Evolutionary conservation across 805 yeast species (phyloP).

Genomic region (Cyberlindnera japonica): DNA sequence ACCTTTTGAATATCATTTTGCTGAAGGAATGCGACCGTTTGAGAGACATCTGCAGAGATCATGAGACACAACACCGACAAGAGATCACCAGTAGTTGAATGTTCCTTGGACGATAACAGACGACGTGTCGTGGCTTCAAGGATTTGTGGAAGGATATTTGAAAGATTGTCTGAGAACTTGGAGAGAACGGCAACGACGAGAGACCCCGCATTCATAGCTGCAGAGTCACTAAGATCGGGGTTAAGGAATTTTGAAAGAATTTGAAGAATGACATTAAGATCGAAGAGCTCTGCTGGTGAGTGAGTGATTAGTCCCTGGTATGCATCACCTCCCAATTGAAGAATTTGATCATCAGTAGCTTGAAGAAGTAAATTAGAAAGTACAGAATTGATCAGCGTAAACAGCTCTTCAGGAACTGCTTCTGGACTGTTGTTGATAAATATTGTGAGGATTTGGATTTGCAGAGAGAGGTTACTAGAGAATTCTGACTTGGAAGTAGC

Average conservation of each 20-base stretch:
- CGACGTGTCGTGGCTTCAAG: constrained; percentile 60
- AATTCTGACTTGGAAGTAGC: constrained; percentile 39
- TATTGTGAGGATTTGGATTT: constrained; percentile 51
- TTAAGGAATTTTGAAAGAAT: constrained; percentile 67
- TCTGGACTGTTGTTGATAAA: constrained; percentile 45
- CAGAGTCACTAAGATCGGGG: constrained; percentile 71
- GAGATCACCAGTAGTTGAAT: constrained; percentile 73
- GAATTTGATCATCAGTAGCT: constrained; percentile 69
- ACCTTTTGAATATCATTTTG: constrained; percentile 47
- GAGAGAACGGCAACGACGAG: constrained; percentile 58
- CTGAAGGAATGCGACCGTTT: constrained; percentile 60
- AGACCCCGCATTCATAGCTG: constrained; percentile 72
- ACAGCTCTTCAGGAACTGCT: constrained; percentile 37
- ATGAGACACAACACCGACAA: constrained; percentile 72
- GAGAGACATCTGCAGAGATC: constrained; percentile 56
- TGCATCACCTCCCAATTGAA: constrained; percentile 75
- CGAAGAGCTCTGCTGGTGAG: constrained; percentile 22
- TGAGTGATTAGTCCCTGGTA: constrained; percentile 55
- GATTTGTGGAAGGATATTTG: constrained; percentile 26
- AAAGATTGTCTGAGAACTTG: constrained; percentile 37
- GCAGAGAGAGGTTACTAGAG: constrained; percentile 54
- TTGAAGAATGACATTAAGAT: constrained; percentile 42
- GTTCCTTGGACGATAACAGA: constrained; percentile 60
- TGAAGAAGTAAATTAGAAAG: constrained; percentile 30
- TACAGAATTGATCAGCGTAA: constrained; percentile 41